Conservation (phyloP, 164 flowering plant species). For the Amborella trichopoda region DNA sequence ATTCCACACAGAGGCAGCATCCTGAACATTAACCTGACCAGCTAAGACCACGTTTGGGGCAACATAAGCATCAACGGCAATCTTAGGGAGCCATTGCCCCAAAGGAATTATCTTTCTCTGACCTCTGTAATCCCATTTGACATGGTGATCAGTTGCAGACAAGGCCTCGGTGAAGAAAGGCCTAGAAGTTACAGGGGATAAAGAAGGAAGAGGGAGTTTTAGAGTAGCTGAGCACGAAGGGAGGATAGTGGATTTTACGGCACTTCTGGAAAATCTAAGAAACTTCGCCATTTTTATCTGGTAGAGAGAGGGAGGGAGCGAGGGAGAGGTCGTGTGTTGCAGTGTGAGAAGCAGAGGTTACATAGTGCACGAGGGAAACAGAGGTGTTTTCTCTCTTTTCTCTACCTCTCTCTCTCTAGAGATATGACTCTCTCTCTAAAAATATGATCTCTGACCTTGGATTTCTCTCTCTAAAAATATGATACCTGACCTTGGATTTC, state of each 20-base stretch:
- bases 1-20: conserved; percentile 92
- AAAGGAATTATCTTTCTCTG: conserved; percentile 77
- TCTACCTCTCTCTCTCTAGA: no score
- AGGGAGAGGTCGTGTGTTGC: no score
- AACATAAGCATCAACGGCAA: conserved; percentile 95
- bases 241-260: conserved; percentile 9
- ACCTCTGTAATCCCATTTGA: conserved; percentile 96
- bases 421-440: no score
- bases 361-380: no score
- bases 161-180: conserved; percentile 3
- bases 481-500: no score
- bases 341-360: no score
- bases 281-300: conserved; percentile 24
- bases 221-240: background rate
- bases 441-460: no score
- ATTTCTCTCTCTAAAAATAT: no score
- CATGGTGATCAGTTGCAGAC: conserved; percentile 39
- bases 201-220: conserved; percentile 9
- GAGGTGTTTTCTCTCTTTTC: no score
- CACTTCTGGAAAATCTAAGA: conserved; percentile 24
- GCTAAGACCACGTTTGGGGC: conserved; percentile 97
- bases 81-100: conserved; percentile 91
- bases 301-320: no score
- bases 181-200: conserved; percentile 10
- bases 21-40: conserved; percentile 80